phyloP scores from a whole-genome alignment of 2,329 filamentous ascomycete species.

The Colletotrichum siamense region DNA sequence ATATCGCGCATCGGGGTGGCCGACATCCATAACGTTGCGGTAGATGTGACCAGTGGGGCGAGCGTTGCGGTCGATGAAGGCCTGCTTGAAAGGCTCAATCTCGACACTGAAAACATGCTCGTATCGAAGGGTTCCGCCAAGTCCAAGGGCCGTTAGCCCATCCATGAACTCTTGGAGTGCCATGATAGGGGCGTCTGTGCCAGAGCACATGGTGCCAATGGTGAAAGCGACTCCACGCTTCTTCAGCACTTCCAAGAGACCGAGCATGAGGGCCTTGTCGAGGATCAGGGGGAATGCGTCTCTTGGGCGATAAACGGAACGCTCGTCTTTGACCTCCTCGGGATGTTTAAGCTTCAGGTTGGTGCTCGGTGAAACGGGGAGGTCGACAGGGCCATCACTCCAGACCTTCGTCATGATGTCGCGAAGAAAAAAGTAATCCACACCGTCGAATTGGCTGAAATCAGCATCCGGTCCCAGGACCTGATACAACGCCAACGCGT shows the following conservation, averaged over 20 bases:
- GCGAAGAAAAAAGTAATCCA: background rate
- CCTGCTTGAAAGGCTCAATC: constrained; percentile 68
- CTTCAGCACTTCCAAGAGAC: constrained; percentile 28
- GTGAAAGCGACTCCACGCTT: constrained; percentile 33
- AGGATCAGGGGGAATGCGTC: constrained; percentile 16
- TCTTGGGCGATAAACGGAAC: background rate
- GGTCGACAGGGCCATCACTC: background rate
- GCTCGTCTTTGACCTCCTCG: background rate
- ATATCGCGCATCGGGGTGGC: constrained; percentile 34
- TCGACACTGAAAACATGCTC: constrained; percentile 68
- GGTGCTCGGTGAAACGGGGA: background rate
- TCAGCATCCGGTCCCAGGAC: background rate
- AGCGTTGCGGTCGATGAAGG: constrained; percentile 68
- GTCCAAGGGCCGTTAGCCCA: constrained; percentile 36
- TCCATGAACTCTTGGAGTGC: constrained; percentile 64
- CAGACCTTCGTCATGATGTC: background rate
- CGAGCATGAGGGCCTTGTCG: constrained; percentile 5
- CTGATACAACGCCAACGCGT: background rate
- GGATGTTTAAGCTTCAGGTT: background rate
- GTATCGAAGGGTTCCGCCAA: constrained; percentile 43
- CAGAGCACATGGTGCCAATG: constrained; percentile 79
- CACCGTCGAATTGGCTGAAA: background rate
- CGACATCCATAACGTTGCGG: constrained; percentile 63
- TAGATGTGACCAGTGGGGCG: constrained; percentile 54
- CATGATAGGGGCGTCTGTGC: constrained; percentile 77